A percentile compares a stretch with the other conserved stretches of the same genome.
Evolutionary conservation across 805 yeast species (phyloP).

Genomic region (Saturnispora gosingensis): DNA sequence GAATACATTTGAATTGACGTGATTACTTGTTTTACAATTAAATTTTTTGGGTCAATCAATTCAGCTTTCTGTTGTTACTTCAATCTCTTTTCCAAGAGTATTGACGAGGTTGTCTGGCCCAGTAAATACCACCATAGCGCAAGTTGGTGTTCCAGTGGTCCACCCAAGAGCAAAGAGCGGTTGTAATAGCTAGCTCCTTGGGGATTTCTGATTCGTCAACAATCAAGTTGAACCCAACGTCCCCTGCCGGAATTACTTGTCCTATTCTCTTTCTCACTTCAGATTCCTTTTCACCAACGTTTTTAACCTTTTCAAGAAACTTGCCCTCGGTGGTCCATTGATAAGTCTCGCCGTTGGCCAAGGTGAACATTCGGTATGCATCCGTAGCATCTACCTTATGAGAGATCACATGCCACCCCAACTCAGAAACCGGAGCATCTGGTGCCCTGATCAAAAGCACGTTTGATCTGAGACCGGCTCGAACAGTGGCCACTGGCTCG

Average conservation of each 20-base stretch:
- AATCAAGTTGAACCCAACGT: constrained; percentile 43
- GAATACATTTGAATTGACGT: not conserved
- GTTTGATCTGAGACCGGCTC: constrained; percentile 56
- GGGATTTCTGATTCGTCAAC: constrained; percentile 48
- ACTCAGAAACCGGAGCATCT: constrained; percentile 40
- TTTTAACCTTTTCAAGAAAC: constrained; percentile 46
- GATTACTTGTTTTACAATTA: not conserved
- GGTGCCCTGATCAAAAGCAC: constrained; percentile 46
- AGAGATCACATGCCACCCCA: constrained; percentile 55
- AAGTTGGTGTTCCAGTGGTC: constrained; percentile 61
- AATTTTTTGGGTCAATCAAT: not conserved
- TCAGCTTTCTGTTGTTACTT: not conserved
- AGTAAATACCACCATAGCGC: constrained; percentile 58
- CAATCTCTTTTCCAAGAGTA: constrained; percentile 51
- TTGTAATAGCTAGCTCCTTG: constrained; percentile 48
- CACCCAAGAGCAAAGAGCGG: constrained; percentile 51
- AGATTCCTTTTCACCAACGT: constrained; percentile 54
- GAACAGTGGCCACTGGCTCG: constrained; percentile 47
- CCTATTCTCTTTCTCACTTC: constrained; percentile 61
- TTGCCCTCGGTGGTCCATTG: constrained; percentile 59
- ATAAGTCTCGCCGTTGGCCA: constrained; percentile 50
- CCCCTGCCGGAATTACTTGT: constrained; percentile 43
- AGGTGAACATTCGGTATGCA: constrained; percentile 48
- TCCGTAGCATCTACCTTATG: constrained; percentile 56
- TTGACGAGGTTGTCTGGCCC: constrained; percentile 40